These are phyloP conservation scores for Ustilago hordei DNA, from an alignment of 1,284 basidiomycete genomes.

Conservation along the genomic window DNA sequence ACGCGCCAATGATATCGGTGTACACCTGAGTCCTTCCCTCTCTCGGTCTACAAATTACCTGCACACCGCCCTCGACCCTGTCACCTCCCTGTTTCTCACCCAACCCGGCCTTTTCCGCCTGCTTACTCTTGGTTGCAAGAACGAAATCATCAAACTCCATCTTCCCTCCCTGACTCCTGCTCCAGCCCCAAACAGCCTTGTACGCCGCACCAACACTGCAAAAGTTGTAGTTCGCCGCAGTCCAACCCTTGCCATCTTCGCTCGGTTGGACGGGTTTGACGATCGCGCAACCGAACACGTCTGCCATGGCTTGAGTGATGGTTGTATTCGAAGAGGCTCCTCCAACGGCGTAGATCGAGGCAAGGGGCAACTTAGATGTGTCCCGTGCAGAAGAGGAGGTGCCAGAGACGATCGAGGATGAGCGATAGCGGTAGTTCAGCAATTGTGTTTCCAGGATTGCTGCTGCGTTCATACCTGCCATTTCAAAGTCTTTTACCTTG, in stretches of 20 bases:
- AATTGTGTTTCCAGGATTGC: constrained; percentile 88
- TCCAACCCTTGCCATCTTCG: constrained; percentile 36
- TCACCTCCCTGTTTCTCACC: not conserved
- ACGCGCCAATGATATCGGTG: constrained; percentile 29
- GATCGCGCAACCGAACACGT: constrained; percentile 76
- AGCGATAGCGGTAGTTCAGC: constrained; percentile 80
- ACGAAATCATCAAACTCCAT: constrained; percentile 53
- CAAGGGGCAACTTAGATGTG: constrained; percentile 69
- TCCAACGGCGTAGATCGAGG: constrained; percentile 81
- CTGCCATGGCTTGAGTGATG: constrained; percentile 81
- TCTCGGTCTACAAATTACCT: constrained; percentile 35
- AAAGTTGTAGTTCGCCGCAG: constrained; percentile 58
- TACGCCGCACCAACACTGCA: constrained; percentile 67
- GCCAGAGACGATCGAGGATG: constrained; percentile 76
- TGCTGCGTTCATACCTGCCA: constrained; percentile 76
- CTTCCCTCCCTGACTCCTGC: constrained; percentile 17
- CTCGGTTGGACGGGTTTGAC: constrained; percentile 52
- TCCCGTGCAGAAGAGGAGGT: constrained; percentile 13
- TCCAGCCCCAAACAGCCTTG: constrained; percentile 66
- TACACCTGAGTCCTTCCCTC: constrained; percentile 36
- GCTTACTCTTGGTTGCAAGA: constrained; percentile 28
- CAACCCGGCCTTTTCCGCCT: constrained; percentile 19
- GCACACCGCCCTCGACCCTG: constrained; percentile 35
- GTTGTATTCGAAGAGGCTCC: constrained; percentile 81
- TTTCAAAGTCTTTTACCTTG: constrained; percentile 66